A percentile compares a stretch with the other conserved stretches of the same genome.
Evolutionary conservation across 768 basidiomycete species (phyloP).

Genomic region (Paxillus rubicundulus): DNA sequence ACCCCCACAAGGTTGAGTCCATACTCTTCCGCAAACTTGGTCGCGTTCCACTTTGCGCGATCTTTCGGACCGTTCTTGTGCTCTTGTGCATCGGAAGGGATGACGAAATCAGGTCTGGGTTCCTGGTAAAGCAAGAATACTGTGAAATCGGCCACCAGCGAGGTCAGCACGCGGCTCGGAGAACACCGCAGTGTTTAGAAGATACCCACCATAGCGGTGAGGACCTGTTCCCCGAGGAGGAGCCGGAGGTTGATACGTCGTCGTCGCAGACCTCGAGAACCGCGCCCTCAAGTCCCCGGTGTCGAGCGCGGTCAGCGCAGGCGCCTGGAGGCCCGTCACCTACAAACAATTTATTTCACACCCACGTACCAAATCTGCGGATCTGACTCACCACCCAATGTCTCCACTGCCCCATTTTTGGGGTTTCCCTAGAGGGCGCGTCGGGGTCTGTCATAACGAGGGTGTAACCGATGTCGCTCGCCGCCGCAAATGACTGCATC

Average conservation of each 20-base stretch:
- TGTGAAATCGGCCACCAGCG: constrained; percentile 2
- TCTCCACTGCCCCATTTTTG: constrained; percentile 50
- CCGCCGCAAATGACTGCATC: constrained; percentile 33
- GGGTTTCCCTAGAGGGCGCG: constrained; percentile 49
- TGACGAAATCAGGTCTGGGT: constrained; percentile 39
- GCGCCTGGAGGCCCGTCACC: constrained; percentile 40
- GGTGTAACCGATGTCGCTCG: constrained; percentile 42
- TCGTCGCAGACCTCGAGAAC: constrained; percentile 45
- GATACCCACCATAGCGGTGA: constrained; percentile 54
- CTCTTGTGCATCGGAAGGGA: constrained; percentile 48
- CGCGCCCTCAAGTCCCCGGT: constrained; percentile 36
- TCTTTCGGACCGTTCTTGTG: constrained; percentile 42
- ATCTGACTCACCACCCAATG: constrained; percentile 50
- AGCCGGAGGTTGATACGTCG: constrained; percentile 56
- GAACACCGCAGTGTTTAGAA: neutral
- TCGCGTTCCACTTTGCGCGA: constrained; percentile 54
- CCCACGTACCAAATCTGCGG: neutral
- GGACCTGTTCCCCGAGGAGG: constrained; percentile 52
- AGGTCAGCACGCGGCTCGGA: neutral
- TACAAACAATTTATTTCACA: constrained; percentile 2
- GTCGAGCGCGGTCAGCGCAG: constrained; percentile 28
- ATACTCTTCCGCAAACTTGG: constrained; percentile 49
- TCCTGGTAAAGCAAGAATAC: constrained; percentile 64
- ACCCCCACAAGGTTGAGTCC: constrained; percentile 57
- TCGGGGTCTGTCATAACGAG: constrained; percentile 60